Conservation (phyloP, 1,139 yeast species). For the Candida dubliniensis region DNA sequence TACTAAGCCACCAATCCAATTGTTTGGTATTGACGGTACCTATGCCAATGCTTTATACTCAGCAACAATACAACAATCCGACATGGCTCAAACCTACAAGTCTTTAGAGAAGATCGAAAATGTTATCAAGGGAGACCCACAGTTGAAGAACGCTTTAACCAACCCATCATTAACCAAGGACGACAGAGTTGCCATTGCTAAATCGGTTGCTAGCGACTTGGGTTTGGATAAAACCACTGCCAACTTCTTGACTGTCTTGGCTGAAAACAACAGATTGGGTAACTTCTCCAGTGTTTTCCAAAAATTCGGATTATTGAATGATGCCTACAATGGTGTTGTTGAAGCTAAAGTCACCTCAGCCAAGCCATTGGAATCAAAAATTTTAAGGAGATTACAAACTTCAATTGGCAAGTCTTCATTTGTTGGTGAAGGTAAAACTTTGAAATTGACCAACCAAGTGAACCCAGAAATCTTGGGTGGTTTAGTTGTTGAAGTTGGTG, state of each 20-base stretch:
- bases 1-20: conserved; percentile 86
- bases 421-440: conserved; percentile 84
- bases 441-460: conserved; percentile 78
- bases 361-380: conserved; percentile 78
- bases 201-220: conserved; percentile 54
- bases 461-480: conserved; percentile 96
- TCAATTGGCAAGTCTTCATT: conserved; percentile 76
- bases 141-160: conserved; percentile 58
- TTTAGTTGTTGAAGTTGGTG: conserved; percentile 92
- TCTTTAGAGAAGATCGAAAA: conserved; percentile 61
- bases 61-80: conserved; percentile 83
- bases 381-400: conserved; percentile 74
- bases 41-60: conserved; percentile 94
- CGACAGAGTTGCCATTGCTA: conserved; percentile 74
- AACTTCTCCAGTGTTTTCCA: conserved; percentile 64
- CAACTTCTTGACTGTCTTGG: conserved; percentile 81
- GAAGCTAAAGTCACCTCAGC: conserved; percentile 94
- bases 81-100: conserved; percentile 69
- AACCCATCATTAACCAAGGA: conserved; percentile 83
- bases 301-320: conserved; percentile 76
- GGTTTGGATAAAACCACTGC: conserved; percentile 72
- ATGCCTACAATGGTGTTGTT: conserved; percentile 88
- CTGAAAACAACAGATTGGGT: conserved; percentile 91
- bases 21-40: conserved; percentile 94
- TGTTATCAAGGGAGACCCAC: conserved; percentile 61